A percentile compares a stretch with the other conserved stretches of the same genome.
Conservation (phyloP, 352 stramenopile species). For the Saprolegnia diclina region DNA sequence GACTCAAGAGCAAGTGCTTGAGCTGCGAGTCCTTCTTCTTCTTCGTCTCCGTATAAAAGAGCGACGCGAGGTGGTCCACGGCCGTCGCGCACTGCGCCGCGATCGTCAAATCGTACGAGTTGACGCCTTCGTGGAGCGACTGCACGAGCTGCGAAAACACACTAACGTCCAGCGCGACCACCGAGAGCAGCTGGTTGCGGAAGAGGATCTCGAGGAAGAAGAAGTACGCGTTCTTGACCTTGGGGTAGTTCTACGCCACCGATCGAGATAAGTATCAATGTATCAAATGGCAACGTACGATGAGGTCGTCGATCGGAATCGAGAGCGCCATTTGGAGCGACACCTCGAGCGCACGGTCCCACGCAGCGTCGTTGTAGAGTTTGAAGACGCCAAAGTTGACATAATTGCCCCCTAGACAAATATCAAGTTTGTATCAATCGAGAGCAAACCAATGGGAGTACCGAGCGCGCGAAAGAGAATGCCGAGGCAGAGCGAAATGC, state of each 20-base stretch:
- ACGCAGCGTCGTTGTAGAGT: conserved; percentile 95
- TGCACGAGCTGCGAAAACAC: conserved; percentile 97
- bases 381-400: conserved; percentile 99
- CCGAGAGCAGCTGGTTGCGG: conserved; percentile 93
- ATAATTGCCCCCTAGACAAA: conserved; percentile 88
- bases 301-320: conserved; percentile 94
- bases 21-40: conserved; percentile 94
- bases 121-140: conserved; percentile 86
- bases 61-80: conserved; percentile 89
- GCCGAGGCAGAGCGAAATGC: conserved; percentile 91
- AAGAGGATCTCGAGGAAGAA: conserved; percentile 98
- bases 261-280: not conserved
- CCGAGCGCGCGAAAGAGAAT: conserved; percentile 82
- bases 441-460: not conserved
- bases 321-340: conserved; percentile 92
- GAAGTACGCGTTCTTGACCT: conserved; percentile 97
- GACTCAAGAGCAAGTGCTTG: conserved; percentile 88
- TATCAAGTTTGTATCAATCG: not conserved
- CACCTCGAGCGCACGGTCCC: conserved; percentile 93
- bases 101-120: conserved; percentile 88
- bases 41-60: conserved; percentile 96
- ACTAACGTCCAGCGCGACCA: conserved; percentile 87
- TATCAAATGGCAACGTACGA: conserved; percentile 39
- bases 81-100: conserved; percentile 93
- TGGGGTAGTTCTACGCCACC: conserved; percentile 79